A percentile compares a stretch with the other conserved stretches of the same genome.
Evolutionary conservation across 768 basidiomycete genomes (phyloP).

Genomic region (Termitomyces sp.): DNA sequence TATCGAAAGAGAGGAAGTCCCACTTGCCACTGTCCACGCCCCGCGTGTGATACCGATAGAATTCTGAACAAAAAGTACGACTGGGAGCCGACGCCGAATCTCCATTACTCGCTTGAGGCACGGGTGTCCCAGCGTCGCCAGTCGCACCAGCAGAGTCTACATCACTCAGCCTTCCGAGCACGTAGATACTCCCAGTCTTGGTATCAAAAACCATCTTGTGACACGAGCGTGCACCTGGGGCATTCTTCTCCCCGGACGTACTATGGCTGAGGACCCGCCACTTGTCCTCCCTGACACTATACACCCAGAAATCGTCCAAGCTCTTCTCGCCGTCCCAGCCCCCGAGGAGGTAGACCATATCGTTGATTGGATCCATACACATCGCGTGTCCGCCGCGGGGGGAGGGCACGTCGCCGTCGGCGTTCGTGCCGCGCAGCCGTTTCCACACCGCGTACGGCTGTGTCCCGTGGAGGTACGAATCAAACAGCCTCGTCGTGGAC

Average conservation of each 20-base stretch:
- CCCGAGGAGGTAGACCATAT: constrained; percentile 69
- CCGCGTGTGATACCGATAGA: constrained; percentile 69
- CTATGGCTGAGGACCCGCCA: constrained; percentile 58
- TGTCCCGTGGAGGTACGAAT: constrained; percentile 48
- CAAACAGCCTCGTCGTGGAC: constrained; percentile 55
- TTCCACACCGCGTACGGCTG: constrained; percentile 61
- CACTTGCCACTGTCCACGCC: constrained; percentile 61
- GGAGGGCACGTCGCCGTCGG: constrained; percentile 60
- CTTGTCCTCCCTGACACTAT: constrained; percentile 48
- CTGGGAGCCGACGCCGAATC: constrained; percentile 10
- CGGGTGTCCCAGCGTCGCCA: constrained; percentile 13
- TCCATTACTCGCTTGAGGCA: constrained; percentile 6
- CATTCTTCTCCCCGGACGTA: constrained; percentile 52
- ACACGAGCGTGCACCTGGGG: constrained; percentile 67
- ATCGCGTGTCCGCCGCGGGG: constrained; percentile 77
- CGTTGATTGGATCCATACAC: constrained; percentile 64
- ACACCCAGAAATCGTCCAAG: constrained; percentile 78
- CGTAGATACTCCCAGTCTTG: constrained; percentile 64
- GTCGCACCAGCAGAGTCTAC: constrained; percentile 33
- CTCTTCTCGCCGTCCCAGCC: constrained; percentile 73
- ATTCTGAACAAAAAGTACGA: constrained; percentile 52
- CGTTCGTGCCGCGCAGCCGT: constrained; percentile 51
- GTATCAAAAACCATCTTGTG: constrained; percentile 80
- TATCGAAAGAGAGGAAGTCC: constrained; percentile 66
- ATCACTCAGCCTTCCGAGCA: constrained; percentile 66